Percentiles rank a stretch among this genome's conserved stretches.
Conservation (phyloP, 2,329 filamentous ascomycete species). For the Amylocarpus encephaloides region DNA sequence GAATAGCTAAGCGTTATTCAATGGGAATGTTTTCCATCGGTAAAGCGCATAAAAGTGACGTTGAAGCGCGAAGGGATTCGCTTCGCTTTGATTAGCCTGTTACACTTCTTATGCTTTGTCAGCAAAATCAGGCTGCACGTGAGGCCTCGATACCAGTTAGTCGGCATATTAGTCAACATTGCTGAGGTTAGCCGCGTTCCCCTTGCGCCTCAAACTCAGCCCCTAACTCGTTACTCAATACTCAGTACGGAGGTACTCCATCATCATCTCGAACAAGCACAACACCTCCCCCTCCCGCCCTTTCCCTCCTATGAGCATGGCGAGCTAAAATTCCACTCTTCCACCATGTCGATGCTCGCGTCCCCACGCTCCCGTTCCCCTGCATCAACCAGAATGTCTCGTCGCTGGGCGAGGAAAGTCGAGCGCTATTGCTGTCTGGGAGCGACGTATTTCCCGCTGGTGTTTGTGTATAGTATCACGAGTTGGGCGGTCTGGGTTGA, state of each 20-base stretch:
- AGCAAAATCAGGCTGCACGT: too few species aligned
- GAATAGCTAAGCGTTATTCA: too few species aligned
- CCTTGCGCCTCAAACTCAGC: too few species aligned
- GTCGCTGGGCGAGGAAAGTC: slow-evolving; percentile 58
- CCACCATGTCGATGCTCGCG: slow-evolving; percentile 17
- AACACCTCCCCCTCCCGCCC: background rate
- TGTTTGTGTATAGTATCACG: slow-evolving; percentile 84
- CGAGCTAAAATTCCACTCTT: background rate
- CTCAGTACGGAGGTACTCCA: too few species aligned
- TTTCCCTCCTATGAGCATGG: background rate
- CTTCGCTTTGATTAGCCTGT: too few species aligned
- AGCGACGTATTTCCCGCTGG: slow-evolving; percentile 77
- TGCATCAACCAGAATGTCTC: slow-evolving; percentile 44
- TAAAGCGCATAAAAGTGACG: too few species aligned
- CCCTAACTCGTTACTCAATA: too few species aligned
- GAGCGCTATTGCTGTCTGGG: slow-evolving; percentile 80
- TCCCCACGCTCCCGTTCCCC: slow-evolving; percentile 24
- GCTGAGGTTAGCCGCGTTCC: too few species aligned
- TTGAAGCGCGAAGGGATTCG: too few species aligned
- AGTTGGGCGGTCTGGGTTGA: slow-evolving; percentile 92
- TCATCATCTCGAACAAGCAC: background rate
- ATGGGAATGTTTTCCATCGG: background rate
- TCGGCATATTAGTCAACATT: too few species aligned
- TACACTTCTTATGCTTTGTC: too few species aligned
- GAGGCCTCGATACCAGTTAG: too few species aligned